phyloP scores from a whole-genome alignment of 225 moss, liverwort and hornwort species.

The Rhytidiadelphus loreus region DNA sequence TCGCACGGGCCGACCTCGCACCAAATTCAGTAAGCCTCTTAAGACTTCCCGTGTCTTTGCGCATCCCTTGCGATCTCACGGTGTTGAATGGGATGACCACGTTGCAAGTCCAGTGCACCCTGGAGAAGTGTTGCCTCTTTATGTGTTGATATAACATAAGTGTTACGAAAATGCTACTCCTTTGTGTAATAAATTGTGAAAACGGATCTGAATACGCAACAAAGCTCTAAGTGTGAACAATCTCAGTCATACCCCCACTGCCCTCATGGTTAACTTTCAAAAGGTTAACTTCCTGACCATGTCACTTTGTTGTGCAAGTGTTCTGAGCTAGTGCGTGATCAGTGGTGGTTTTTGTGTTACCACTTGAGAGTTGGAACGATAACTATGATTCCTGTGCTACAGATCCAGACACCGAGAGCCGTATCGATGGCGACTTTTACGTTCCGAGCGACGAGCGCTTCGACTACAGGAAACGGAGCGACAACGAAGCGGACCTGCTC shows the following conservation, averaged over 20 bases:
- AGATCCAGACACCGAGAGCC: conserved; percentile 2
- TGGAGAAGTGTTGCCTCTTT: neutral
- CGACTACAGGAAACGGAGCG: conserved; percentile 25
- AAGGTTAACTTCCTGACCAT: neutral
- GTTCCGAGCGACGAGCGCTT: conserved; percentile 31
- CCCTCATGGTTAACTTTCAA: neutral
- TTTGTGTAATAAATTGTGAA: neutral
- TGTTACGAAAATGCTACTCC: neutral
- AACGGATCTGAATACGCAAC: neutral
- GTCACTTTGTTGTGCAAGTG: neutral
- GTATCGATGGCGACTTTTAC: neutral
- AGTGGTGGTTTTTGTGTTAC: neutral
- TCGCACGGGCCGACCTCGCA: conserved; percentile 36
- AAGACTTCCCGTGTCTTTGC: neutral
- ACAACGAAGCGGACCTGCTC: conserved; percentile 14
- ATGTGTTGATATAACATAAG: too few species aligned
- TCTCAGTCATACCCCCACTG: neutral
- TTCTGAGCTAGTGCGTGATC: neutral
- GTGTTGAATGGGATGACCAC: neutral
- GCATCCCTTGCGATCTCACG: neutral
- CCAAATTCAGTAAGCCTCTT: neutral
- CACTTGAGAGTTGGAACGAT: neutral
- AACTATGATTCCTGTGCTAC: neutral
- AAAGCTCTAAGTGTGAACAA: neutral
- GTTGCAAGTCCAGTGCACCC: neutral